A percentile compares a stretch with the other conserved stretches of the same genome.
Evolutionary conservation across 768 basidiomycete genomes (phyloP).

Genomic region (Kwoniella newhampshirensis): DNA sequence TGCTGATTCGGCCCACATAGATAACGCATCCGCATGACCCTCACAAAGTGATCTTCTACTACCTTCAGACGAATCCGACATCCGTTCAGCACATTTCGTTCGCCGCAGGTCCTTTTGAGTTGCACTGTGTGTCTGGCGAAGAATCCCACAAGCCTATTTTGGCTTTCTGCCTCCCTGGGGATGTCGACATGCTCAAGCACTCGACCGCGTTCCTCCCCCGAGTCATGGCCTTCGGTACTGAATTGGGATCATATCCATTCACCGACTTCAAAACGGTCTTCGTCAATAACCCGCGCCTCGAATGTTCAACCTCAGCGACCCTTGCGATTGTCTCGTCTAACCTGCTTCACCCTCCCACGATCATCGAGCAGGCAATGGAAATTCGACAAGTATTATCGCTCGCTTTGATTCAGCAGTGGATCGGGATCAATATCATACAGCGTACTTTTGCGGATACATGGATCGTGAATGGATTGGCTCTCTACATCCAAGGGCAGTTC

Average conservation of each 20-base stretch:
- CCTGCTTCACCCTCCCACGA: constrained; percentile 78
- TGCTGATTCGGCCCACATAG: constrained; percentile 55
- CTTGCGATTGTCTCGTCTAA: constrained; percentile 76
- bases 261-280: constrained; percentile 87
- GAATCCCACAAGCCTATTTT: constrained; percentile 61
- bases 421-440: constrained; percentile 91
- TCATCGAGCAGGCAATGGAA: constrained; percentile 90
- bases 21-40: constrained; percentile 91
- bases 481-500: constrained; percentile 87
- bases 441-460: constrained; percentile 91
- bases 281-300: constrained; percentile 79
- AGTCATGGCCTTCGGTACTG: constrained; percentile 85
- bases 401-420: constrained; percentile 92
- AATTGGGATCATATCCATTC: constrained; percentile 95
- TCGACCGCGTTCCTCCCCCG: constrained; percentile 76
- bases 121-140: constrained; percentile 62
- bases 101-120: constrained; percentile 90
- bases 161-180: constrained; percentile 88
- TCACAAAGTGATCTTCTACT: constrained; percentile 91
- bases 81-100: constrained; percentile 97
- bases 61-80: constrained; percentile 78
- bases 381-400: constrained; percentile 81
- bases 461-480: constrained; percentile 91
- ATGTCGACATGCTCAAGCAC: constrained; percentile 67
- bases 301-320: constrained; percentile 81